Conservation (phyloP, 139 green algal genomes). For the Chlamydomonas sphaeroides region DNA sequence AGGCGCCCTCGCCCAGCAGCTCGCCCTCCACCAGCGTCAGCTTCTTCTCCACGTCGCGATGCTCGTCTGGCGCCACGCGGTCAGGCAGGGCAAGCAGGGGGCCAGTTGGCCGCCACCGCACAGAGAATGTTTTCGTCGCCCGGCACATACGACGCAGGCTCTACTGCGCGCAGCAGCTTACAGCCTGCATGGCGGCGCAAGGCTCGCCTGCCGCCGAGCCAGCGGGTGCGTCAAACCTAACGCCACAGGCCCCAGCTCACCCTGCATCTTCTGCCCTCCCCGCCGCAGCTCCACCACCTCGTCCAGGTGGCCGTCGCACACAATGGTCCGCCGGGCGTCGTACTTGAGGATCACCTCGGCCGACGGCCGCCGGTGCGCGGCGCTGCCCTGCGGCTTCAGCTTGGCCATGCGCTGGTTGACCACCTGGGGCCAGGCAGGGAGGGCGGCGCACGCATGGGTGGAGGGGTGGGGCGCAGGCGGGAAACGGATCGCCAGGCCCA, state of each 20-base stretch:
- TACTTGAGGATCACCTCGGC: conserved; percentile 58
- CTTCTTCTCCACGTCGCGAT: conserved; percentile 3
- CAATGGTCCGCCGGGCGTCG: conserved; percentile 16
- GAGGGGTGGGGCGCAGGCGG: too few species aligned
- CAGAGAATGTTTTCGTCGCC: too few species aligned
- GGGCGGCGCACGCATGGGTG: too few species aligned
- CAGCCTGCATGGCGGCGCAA: too few species aligned
- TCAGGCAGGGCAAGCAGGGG: not conserved
- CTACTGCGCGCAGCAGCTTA: too few species aligned
- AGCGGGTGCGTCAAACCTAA: too few species aligned
- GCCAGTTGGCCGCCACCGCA: too few species aligned
- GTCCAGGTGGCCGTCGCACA: conserved; percentile 85
- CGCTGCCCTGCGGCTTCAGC: conserved; percentile 58
- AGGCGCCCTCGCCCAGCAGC: conserved; percentile 89
- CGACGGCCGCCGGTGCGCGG: conserved; percentile 48
- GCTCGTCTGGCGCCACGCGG: conserved; percentile 2
- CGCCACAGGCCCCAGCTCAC: too few species aligned
- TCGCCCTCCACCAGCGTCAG: conserved; percentile 80
- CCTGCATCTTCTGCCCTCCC: conserved; percentile 45
- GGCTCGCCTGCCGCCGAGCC: too few species aligned
- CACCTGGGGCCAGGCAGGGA: conserved; percentile 3
- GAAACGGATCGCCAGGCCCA: too few species aligned
- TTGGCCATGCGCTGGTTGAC: conserved; percentile 67
- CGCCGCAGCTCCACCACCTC: conserved; percentile 80
- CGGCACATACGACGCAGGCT: too few species aligned